A percentile compares a stretch with the other conserved stretches of the same genome.
Evolutionary conservation across 2,329 filamentous ascomycete species (phyloP).

Genomic region (Aotearoamyces nothofagi): DNA sequence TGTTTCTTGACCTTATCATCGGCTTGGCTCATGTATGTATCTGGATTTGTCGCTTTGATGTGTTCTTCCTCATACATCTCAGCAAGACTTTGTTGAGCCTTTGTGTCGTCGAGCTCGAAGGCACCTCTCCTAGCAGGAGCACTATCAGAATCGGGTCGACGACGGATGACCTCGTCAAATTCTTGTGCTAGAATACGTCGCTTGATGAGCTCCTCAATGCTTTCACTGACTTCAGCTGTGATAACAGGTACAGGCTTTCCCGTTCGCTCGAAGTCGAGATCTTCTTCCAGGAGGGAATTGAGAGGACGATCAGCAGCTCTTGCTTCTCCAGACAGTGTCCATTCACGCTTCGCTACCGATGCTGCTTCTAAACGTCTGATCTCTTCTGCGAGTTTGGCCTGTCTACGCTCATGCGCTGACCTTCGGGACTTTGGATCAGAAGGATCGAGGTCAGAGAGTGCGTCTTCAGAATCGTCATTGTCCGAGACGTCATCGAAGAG

Average conservation of each 20-base stretch:
- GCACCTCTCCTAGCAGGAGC: constrained; percentile 50
- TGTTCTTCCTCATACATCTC: constrained; percentile 94
- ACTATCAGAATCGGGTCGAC: constrained; percentile 60
- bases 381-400: constrained; percentile 74
- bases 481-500: constrained; percentile 71
- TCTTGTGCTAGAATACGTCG: constrained; percentile 77
- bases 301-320: constrained; percentile 65
- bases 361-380: constrained; percentile 83
- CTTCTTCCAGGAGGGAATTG: constrained; percentile 87
- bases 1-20: constrained; percentile 73
- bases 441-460: constrained; percentile 48
- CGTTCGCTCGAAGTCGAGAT: constrained; percentile 87
- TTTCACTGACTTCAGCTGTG: constrained; percentile 78
- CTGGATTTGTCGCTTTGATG: constrained; percentile 60
- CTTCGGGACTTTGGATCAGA: constrained; percentile 57
- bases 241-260: constrained; percentile 93
- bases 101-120: constrained; percentile 69
- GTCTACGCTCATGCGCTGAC: constrained; percentile 75
- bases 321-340: constrained; percentile 83
- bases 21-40: constrained; percentile 62
- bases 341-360: constrained; percentile 79
- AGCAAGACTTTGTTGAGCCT: constrained; percentile 73
- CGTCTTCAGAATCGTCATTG: constrained; percentile 46
- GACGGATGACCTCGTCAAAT: constrained; percentile 80
- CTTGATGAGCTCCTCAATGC: constrained; percentile 89